phyloP scores from a whole-genome alignment of 139 green algal species.

The Parachlorella kessleri region DNA sequence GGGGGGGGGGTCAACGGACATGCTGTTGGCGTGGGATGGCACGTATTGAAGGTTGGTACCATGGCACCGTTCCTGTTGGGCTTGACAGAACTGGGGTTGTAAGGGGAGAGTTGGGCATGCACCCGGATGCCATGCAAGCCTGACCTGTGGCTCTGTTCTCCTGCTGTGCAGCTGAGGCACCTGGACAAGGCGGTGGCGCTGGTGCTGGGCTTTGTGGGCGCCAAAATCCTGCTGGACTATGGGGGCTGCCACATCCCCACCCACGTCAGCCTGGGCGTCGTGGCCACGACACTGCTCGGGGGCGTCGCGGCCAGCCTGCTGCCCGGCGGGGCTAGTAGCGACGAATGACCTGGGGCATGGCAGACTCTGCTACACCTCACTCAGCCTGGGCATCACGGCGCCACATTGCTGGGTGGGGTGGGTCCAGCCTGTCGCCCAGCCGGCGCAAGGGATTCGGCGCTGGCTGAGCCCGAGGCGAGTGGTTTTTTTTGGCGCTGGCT shows the following conservation, averaged over 20 bases:
- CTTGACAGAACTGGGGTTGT: too few species aligned
- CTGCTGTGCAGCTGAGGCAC: conserved; percentile 60
- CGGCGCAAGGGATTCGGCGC: too few species aligned
- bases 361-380: too few species aligned
- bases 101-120: too few species aligned
- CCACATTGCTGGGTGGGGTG: too few species aligned
- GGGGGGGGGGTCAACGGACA: not conserved
- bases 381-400: too few species aligned
- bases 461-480: too few species aligned
- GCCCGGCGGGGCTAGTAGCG: conserved; percentile 20
- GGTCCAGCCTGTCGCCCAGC: too few species aligned
- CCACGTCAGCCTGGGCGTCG: conserved; percentile 70
- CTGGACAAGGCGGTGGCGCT: conserved; percentile 85
- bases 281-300: conserved; percentile 64
- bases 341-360: too few species aligned
- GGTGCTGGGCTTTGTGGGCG: conserved; percentile 87
- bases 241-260: conserved; percentile 74
- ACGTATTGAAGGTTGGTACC: too few species aligned
- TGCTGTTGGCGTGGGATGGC: not conserved
- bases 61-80: too few species aligned
- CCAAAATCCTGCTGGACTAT: conserved; percentile 85
- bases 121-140: conserved; percentile 10
- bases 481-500: too few species aligned
- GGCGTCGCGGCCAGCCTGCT: conserved; percentile 78
- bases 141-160: conserved; percentile 28